These are phyloP conservation scores for Rozella allomycis DNA, from an alignment of 371 early-diverging fungal genomes.

Conservation along the genomic window DNA sequence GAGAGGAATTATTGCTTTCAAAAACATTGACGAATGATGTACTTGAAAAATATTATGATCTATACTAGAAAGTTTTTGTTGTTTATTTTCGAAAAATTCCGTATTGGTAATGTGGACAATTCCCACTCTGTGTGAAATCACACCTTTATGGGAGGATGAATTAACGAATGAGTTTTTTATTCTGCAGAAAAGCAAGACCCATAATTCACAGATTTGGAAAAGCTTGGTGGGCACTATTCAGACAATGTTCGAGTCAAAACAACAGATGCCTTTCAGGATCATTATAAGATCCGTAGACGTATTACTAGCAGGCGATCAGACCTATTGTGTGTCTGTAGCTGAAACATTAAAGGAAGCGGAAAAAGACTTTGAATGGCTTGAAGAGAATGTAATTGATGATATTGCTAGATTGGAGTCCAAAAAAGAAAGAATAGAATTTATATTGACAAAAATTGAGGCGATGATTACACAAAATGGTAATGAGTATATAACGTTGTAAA, in stretches of 20 bases:
- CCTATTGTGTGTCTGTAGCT: conserved; percentile 40
- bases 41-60: no score
- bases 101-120: neutral
- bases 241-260: conserved; percentile 56
- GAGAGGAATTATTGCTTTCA: no score
- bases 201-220: neutral
- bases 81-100: no score
- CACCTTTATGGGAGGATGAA: neutral
- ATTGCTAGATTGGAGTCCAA: conserved; percentile 47
- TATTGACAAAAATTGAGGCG: conserved; percentile 66
- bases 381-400: conserved; percentile 44
- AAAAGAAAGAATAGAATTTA: conserved; percentile 55
- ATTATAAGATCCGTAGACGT: conserved; percentile 40
- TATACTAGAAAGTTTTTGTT: no score
- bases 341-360: conserved; percentile 60
- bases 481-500: no score
- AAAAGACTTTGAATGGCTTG: conserved; percentile 71
- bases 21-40: no score
- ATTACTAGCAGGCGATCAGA: conserved; percentile 12
- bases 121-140: neutral
- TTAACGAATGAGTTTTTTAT: neutral
- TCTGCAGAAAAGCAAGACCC: neutral
- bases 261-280: conserved; percentile 75
- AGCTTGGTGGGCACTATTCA: neutral
- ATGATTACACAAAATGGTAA: conserved; percentile 59